phyloP scores from a whole-genome alignment of 2,329 filamentous ascomycete species.

The Sporothrix schenckii region DNA sequence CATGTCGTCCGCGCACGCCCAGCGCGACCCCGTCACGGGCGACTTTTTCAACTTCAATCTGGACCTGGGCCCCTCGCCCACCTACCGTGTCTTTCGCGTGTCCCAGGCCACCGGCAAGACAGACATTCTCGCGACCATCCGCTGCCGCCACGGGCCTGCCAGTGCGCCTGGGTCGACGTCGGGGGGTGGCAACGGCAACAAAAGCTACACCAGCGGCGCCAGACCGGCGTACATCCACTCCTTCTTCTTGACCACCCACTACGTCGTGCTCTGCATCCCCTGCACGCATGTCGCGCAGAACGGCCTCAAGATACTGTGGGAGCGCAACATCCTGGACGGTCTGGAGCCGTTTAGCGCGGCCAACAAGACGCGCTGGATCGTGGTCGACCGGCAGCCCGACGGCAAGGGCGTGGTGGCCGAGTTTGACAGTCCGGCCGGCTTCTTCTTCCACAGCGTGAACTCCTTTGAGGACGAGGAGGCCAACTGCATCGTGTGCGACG shows the following conservation, averaged over 20 bases:
- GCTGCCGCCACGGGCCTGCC: conserved; percentile 45
- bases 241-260: conserved; percentile 71
- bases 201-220: background rate
- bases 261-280: conserved; percentile 74
- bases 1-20: conserved; percentile 70
- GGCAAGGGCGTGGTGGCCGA: conserved; percentile 63
- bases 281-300: conserved; percentile 61
- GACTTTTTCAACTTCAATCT: conserved; percentile 84
- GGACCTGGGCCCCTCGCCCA: conserved; percentile 57
- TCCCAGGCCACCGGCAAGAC: conserved; percentile 65
- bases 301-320: conserved; percentile 65
- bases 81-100: conserved; percentile 71
- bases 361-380: conserved; percentile 67
- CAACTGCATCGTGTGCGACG: conserved; percentile 62
- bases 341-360: conserved; percentile 64
- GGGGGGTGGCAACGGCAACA: background rate
- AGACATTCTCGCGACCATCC: conserved; percentile 63
- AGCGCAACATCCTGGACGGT: conserved; percentile 68
- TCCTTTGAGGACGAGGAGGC: conserved; percentile 65
- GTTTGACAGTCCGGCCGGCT: conserved; percentile 69
- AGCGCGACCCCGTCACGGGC: conserved; percentile 70
- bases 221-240: conserved; percentile 79
- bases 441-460: conserved; percentile 81
- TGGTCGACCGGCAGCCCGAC: conserved; percentile 67
- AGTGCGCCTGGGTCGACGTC: background rate